Base-by-base conservation (phyloP, 1,284 basidiomycete species). In the Apiotrichum domesticum region DNA sequence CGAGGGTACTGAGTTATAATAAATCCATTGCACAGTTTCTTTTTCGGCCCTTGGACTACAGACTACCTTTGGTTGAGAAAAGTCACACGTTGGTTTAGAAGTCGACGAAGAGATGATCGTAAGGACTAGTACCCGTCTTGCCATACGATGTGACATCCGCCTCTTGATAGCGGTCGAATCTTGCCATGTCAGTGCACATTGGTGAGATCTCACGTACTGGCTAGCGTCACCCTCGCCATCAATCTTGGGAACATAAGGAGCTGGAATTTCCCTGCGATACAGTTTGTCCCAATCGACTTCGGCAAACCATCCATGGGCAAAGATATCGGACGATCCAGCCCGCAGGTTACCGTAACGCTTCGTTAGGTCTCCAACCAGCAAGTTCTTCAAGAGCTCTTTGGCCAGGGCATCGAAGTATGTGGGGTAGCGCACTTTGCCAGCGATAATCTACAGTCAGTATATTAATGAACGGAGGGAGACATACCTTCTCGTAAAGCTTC, bases 211-310 rank as follows among this genome's bases (percentile, higher is more conserved):
- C 2, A 85, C 89, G 77, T 71, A 92, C 89, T 90, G 90, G 84
- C 88, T 90, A 5, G 89, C 86, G 72, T 94, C 91, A 0, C 91
- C 91, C 8, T 91, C 90, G 14, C 88, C 85, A 34, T 79, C 81
- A 53, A 93, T 89, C 72, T 85, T 86, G 6, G 95, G 94, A 47
- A 97, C 79, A 77, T 96, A 98, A 4, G 95, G 95, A n/a, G 95
- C 93, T 3, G 88, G 90, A 56, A 98, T 97, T 71, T 97, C 91
- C 60, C 91, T 80, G 51, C 83, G 81, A 68, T 83, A 84, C 55
- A 98, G 78, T 74, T 87, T 85, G 58, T 85, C 84, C 95, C 95
- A 98, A 66, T 95, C 90, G 21, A 98, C 95, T 76, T 98, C 96
- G 47, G 84, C 82, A 71, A 97, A 98, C 95, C 95, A 98, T n/a